A percentile compares a stretch with the other conserved stretches of the same genome.
phyloP scores from a whole-genome alignment of 176 grass and related monocot species.

The Carex littledalei region DNA sequence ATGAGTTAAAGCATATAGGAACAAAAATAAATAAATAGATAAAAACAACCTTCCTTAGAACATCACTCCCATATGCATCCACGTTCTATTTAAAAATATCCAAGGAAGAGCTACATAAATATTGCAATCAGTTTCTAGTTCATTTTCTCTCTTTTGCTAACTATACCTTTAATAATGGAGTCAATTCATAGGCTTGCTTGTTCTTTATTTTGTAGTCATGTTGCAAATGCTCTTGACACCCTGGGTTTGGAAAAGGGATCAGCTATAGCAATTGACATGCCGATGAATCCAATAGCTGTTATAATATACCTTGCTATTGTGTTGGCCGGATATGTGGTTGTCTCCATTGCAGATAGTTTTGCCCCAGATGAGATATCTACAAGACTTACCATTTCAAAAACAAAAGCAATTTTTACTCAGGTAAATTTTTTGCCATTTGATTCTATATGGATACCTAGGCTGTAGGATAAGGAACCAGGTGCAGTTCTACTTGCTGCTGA shows the following conservation, averaged over 20 bases:
- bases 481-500: not conserved
- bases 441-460: not conserved
- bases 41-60: not conserved
- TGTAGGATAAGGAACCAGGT: not conserved
- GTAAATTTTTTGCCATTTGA: constrained; percentile 24
- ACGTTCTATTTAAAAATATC: not conserved
- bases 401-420: constrained; percentile 98
- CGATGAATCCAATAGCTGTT: constrained; percentile 79
- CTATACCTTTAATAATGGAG: not conserved
- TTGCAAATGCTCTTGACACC: constrained; percentile 75
- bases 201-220: constrained; percentile 45
- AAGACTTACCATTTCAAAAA: constrained; percentile 75
- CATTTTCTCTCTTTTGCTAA: not conserved
- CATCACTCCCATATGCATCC: not conserved
- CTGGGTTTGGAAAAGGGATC: constrained; percentile 74
- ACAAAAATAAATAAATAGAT: not conserved
- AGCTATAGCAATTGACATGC: constrained; percentile 94
- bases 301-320: constrained; percentile 81
- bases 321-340: constrained; percentile 72
- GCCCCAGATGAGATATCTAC: constrained; percentile 69
- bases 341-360: constrained; percentile 99
- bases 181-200: not conserved
- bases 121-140: not conserved
- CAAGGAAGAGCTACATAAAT: not conserved
- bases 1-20: not conserved